Evolutionary conservation across 140 eudicot genomes (phyloP).

Genomic region (Anethum foeniculum): DNA sequence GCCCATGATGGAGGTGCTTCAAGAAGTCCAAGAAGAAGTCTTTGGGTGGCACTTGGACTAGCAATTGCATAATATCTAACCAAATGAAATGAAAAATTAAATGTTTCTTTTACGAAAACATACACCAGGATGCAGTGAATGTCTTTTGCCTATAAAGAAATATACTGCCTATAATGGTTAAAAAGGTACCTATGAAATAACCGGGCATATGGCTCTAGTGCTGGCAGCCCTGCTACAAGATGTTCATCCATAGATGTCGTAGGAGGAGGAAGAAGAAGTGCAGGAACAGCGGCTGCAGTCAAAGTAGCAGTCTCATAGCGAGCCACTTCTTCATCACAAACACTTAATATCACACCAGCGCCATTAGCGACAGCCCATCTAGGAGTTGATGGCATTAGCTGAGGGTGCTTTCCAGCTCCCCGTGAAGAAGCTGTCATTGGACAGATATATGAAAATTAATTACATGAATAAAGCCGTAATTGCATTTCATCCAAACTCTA

Average conservation of each 20-base stretch:
- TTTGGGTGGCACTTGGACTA: slow-evolving; percentile 96
- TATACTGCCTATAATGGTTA: not conserved
- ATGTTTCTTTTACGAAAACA: not conserved
- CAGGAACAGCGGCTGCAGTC: slow-evolving; percentile 99
- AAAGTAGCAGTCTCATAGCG: slow-evolving; percentile 91
- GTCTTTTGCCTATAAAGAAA: not conserved
- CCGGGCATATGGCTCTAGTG: slow-evolving; percentile 93
- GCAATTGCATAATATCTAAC: slow-evolving; percentile 91
- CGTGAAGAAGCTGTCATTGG: slow-evolving; percentile 59
- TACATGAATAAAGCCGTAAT: not conserved
- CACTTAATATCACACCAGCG: slow-evolving; percentile 94
- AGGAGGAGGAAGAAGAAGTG: slow-evolving; percentile 97
- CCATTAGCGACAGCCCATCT: slow-evolving; percentile 99
- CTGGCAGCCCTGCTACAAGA: slow-evolving; percentile 93
- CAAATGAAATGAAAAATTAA: not conserved
- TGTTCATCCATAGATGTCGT: slow-evolving; percentile 95
- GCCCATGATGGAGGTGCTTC: slow-evolving; percentile 99
- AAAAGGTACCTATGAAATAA: slow-evolving; percentile 66
- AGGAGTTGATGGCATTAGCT: slow-evolving; percentile 84
- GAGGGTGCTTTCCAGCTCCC: slow-evolving; percentile 97
- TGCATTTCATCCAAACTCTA: slow-evolving; percentile 15
- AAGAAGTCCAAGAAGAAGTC: slow-evolving; percentile 91
- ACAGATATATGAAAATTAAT: not conserved
- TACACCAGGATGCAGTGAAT: not conserved
- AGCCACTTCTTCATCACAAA: slow-evolving; percentile 89